Conservation (phyloP, 2,329 filamentous ascomycete species). For the Fusarium ambrosium region DNA sequence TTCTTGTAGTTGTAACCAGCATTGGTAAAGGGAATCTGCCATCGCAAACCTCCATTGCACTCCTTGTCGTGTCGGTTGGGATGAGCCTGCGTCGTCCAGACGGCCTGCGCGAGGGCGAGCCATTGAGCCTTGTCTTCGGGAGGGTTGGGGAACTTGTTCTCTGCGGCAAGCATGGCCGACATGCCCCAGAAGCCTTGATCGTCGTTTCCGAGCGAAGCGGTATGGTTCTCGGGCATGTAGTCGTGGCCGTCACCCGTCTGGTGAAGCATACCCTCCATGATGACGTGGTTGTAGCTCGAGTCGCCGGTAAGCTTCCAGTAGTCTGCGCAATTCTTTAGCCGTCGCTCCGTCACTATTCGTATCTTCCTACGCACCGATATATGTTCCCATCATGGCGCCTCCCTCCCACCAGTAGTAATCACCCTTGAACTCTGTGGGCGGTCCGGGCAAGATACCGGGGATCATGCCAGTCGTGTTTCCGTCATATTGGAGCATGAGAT, state of each 20-base stretch:
- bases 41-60: constrained; percentile 79
- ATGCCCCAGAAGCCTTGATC: constrained; percentile 80
- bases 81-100: constrained; percentile 73
- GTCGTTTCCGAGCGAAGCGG: constrained; percentile 74
- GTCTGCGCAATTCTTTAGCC: constrained; percentile 50
- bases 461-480: constrained; percentile 65
- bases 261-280: constrained; percentile 68
- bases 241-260: constrained; percentile 70
- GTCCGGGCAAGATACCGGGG: constrained; percentile 70
- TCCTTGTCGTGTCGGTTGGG: constrained; percentile 72
- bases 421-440: constrained; percentile 60
- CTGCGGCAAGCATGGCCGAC: constrained; percentile 76
- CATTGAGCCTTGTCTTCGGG: constrained; percentile 68
- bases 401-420: constrained; percentile 84
- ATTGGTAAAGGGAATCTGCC: constrained; percentile 84
- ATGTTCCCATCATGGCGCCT: constrained; percentile 75
- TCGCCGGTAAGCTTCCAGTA: constrained; percentile 79
- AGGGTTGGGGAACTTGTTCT: constrained; percentile 73
- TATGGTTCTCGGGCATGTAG: constrained; percentile 73
- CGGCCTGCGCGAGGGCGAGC: constrained; percentile 76
- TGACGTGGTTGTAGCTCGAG: constrained; percentile 70
- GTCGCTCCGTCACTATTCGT: fast-evolving
- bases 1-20: constrained; percentile 84
- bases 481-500: constrained; percentile 65
- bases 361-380: constrained; percentile 60